phyloP scores from a whole-genome alignment of 805 yeast species.

The Monosporozyma yasuniensis region DNA sequence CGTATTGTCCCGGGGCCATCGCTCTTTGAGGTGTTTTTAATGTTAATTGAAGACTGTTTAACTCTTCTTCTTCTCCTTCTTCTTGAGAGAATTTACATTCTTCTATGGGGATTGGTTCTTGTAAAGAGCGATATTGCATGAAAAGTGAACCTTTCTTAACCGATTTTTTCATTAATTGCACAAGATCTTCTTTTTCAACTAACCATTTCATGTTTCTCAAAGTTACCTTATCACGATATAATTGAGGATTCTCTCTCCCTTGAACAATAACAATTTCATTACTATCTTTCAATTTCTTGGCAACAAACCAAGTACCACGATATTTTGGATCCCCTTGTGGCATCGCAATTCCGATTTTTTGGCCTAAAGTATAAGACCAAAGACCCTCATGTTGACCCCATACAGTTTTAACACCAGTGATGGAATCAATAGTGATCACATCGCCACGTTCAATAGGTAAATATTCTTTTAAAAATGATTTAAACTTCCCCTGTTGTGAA shows the following conservation, averaged over 20 bases:
- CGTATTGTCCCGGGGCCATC: conserved; percentile 81
- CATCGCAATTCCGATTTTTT: conserved; percentile 59
- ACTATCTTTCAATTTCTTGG: conserved; percentile 51
- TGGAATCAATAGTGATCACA: conserved; percentile 40
- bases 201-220: neutral
- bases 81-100: conserved; percentile 7
- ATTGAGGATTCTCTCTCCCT: conserved; percentile 51
- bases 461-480: conserved; percentile 66
- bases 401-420: conserved; percentile 51
- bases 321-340: conserved; percentile 79
- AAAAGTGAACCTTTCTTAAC: conserved; percentile 23
- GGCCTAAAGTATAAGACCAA: conserved; percentile 96
- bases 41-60: conserved; percentile 26
- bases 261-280: conserved; percentile 76
- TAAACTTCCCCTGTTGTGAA: conserved; percentile 53
- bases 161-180: neutral
- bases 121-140: conserved; percentile 70
- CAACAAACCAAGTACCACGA: conserved; percentile 80
- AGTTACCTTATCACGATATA: conserved; percentile 39
- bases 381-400: conserved; percentile 83
- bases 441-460: conserved; percentile 67
- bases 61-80: too few species aligned
- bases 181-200: neutral
- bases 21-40: conserved; percentile 51
- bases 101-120: conserved; percentile 40